Base-by-base conservation (phyloP, 768 basidiomycete species). In the Mycena alexandri region DNA sequence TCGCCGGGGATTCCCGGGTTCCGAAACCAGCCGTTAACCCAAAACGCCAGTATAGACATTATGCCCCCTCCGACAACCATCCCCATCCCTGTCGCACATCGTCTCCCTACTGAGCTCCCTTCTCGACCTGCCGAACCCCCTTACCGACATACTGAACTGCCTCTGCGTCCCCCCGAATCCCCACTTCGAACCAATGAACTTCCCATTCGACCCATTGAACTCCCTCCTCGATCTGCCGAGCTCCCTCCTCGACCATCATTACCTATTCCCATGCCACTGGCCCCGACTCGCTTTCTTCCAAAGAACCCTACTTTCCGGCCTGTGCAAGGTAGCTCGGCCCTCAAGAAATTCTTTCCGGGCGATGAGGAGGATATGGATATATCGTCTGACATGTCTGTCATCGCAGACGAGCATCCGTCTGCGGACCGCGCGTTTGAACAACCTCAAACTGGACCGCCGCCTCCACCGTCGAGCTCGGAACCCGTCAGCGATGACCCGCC, bases 311-410 rank as follows among this genome's bases (percentile, higher is more conserved):
- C 89, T 14, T 92, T 93, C 78, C 92, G 87, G 72, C 91, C 92
- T 6, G 91, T 93, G 8, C 82, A 85, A 68, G 65, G 79, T 61
- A 85, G 79, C 72, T 84, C 86, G 38, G 86, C 89, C 19, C 81
- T 96, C 52, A 91, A 90, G 76, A 86, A 84, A 72, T 95, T 95
- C 79, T 96, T 96, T 75, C 93, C 94, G 22, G 87, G 86, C 1
- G 93, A 94, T 55, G 93, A 94, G 22, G 92, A 93, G 21, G 92
- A 93, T 41, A 83, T 87, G 70, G 82, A 84, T 36, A 72, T 74
- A 59, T 75, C 75, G 34, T 65, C 75, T n/a, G 73, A 77, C 47
- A 52, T 68, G 36, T 66, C 62, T 36, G 51, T 63, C 65, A 59
- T 58, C 48, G 60, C 71, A 57, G 66, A 64, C 21, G 58, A 69